Evolutionary conservation across 148 eudicot species (phyloP), one percentile per base, ranked within the genome.

Genomic region (Rhododendron simsii): DNA sequence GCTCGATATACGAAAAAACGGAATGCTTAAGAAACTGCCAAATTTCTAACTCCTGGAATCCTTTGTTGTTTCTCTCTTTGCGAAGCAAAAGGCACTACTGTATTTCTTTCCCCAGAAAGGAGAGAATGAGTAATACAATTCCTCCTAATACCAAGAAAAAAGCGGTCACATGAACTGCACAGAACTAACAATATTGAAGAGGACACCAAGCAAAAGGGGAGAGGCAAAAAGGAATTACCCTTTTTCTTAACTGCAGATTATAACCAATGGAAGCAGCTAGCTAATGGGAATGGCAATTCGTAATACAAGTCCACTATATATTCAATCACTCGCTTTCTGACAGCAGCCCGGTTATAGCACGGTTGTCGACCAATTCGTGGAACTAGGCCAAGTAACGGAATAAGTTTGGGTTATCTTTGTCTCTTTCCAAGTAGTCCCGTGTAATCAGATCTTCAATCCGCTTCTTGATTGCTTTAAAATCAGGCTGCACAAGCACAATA

Each of bases 381-480:
- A 28, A 81, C 89, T 87, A 93, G 47, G 94, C 93, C 87, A 93
- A 41, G 79, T 91, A 91, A 81, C 65, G 83, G 90, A 10, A n/a
- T 39, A 75, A 3, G 63, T 90, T 88, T 26, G 30, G 86, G 84
- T 90, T 87, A 26, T 87, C 90, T 81, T 35, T 79, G 84, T 92
- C 94, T 83, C 94, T 92, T 85, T 90, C 93, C 84, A 93, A 81
- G 61, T 89, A 93, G 13, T 93, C 94, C 11, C 91, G 83, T 2
- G 91, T 88, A 57, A 93, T 91, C 65, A 93, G 84, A 87, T 93
- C 93, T 84, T 93, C 94, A 30, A 93, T 88, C 87, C 94, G 84
- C 92, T 88, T 90, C 88, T 93, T 91, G 74, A 93, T 91, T 71
- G 86, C 87, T 87, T 88, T 93, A 47, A 90, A 78, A 67, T 93